These are phyloP conservation scores for Coemansia guatemalensis DNA, from an alignment of 192 early-diverging fungal species.

Conservation along the genomic window DNA sequence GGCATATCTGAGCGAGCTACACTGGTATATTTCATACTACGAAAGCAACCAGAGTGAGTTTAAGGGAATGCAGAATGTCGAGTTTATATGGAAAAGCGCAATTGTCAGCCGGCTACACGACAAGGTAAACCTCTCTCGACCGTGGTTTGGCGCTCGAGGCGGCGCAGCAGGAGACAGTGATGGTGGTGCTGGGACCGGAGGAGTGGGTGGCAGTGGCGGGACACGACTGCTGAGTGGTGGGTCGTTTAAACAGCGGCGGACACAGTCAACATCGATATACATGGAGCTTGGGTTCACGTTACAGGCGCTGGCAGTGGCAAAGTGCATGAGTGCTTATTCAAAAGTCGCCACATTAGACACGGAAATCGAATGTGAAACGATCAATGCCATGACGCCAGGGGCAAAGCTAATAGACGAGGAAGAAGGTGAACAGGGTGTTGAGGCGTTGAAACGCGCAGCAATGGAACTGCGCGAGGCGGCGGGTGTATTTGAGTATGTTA, in stretches of 20 bases:
- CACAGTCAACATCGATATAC: constrained; percentile 46
- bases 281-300: constrained; percentile 51
- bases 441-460: constrained; percentile 46
- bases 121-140: constrained; percentile 18
- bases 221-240: constrained; percentile 26
- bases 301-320: constrained; percentile 42
- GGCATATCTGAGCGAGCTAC: constrained; percentile 43
- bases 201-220: constrained; percentile 12
- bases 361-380: constrained; percentile 49
- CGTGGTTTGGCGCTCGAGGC: constrained; percentile 19
- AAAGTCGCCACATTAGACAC: constrained; percentile 47
- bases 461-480: constrained; percentile 51
- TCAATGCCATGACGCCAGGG: constrained; percentile 46
- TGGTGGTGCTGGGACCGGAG: constrained; percentile 19
- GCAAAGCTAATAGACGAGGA: constrained; percentile 18
- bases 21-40: constrained; percentile 45
- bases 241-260: constrained; percentile 36
- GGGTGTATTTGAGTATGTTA: constrained; percentile 45
- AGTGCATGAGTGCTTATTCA: constrained; percentile 51
- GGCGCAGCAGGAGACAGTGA: constrained; percentile 20
- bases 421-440: constrained; percentile 42
- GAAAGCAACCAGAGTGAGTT: constrained; percentile 34
- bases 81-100: constrained; percentile 55
- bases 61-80: constrained; percentile 33
- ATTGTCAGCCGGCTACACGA: constrained; percentile 41